Conservation (phyloP, 805 yeast genomes). For the Candida fluviatilis region DNA sequence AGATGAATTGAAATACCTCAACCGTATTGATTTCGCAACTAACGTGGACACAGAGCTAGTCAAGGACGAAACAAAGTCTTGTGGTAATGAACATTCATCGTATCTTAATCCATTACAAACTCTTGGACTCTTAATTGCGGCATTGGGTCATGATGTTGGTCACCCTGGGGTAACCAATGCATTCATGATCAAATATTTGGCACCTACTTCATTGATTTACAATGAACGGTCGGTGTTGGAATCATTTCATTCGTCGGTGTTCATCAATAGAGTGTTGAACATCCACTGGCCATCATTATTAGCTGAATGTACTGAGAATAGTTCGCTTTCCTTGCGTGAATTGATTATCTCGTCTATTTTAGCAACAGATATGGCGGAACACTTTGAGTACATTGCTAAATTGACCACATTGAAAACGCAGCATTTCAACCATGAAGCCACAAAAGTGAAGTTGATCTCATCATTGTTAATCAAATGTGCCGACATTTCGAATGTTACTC, state of each 20-base stretch:
- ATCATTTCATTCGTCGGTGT: constrained; percentile 71
- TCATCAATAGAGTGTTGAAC: constrained; percentile 37
- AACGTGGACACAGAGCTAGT: background rate
- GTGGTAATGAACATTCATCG: background rate
- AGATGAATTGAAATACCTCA: constrained; percentile 19
- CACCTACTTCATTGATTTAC: constrained; percentile 63
- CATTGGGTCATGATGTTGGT: constrained; percentile 92
- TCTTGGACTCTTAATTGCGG: constrained; percentile 67
- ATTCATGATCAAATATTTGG: constrained; percentile 51
- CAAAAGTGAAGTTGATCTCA: constrained; percentile 43
- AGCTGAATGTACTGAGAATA: constrained; percentile 14
- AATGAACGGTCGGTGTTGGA: constrained; percentile 72
- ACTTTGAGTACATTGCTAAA: constrained; percentile 62
- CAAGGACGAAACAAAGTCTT: constrained; percentile 3
- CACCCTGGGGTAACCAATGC: constrained; percentile 95
- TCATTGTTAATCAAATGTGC: constrained; percentile 86
- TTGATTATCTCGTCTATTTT: constrained; percentile 35
- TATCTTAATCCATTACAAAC: constrained; percentile 40
- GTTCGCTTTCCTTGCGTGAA: constrained; percentile 17
- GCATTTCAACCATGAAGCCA: constrained; percentile 10
- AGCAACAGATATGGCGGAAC: constrained; percentile 90
- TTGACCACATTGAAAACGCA: constrained; percentile 28
- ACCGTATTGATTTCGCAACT: constrained; percentile 6
- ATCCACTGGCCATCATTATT: constrained; percentile 36
- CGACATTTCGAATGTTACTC: constrained; percentile 88